Evolutionary conservation across 257 asterid species (phyloP).

Genomic region (Plantago elongata): DNA sequence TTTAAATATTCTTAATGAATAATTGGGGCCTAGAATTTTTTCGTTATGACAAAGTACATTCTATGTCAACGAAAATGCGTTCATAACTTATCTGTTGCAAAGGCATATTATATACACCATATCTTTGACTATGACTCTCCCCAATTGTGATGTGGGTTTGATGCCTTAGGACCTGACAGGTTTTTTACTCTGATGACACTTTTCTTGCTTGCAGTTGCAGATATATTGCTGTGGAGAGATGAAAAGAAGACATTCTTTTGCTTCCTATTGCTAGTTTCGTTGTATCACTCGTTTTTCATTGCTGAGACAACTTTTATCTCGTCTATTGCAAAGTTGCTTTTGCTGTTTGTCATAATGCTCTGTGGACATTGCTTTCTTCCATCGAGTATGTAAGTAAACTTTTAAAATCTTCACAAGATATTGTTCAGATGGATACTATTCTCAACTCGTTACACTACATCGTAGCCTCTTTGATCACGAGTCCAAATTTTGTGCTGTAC

Average conservation of each 20-base stretch:
- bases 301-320: conserved; percentile 71
- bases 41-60: too few species aligned
- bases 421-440: background rate
- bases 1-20: background rate
- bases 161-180: too few species aligned
- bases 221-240: conserved; percentile 92
- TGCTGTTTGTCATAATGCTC: conserved; percentile 48
- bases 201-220: conserved; percentile 65
- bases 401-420: background rate
- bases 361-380: conserved; percentile 57
- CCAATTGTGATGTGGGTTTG: too few species aligned
- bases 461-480: too few species aligned
- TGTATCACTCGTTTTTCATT: conserved; percentile 84
- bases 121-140: background rate
- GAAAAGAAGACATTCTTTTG: conserved; percentile 66
- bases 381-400: conserved; percentile 51
- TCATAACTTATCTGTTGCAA: too few species aligned
- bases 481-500: too few species aligned
- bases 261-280: conserved; percentile 48
- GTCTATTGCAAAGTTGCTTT: conserved; percentile 64
- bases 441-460: too few species aligned
- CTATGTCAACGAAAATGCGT: too few species aligned
- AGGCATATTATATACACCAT: too few species aligned
- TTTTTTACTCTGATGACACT: conserved; percentile 24
- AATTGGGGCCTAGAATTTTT: too few species aligned